Percentiles rank a stretch among this genome's conserved stretches.
These are phyloP conservation scores for Lactarius sp. DNA, from an alignment of 768 basidiomycete genomes.

Conservation along the genomic window DNA sequence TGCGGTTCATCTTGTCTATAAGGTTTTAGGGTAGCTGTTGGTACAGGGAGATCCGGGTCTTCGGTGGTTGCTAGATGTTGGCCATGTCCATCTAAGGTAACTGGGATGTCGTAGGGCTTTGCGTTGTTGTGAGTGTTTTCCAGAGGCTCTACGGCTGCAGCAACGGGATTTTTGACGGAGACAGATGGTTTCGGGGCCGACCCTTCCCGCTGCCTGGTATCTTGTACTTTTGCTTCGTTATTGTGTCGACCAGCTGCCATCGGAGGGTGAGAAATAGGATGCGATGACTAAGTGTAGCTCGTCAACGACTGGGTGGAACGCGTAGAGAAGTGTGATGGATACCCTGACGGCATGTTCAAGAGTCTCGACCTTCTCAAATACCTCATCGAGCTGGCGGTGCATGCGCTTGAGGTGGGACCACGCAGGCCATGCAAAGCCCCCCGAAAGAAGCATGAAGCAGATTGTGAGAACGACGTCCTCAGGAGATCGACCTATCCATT, in stretches of 20 bases:
- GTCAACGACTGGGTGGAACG: neutral
- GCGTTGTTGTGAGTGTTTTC: neutral
- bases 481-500: neutral
- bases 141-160: neutral
- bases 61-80: neutral
- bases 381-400: neutral
- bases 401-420: conserved; percentile 8
- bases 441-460: conserved; percentile 6
- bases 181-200: neutral
- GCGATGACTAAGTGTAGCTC: neutral
- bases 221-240: no score
- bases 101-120: neutral
- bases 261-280: neutral
- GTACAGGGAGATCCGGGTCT: no score
- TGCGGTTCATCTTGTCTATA: neutral
- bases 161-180: neutral
- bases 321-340: neutral
- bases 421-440: neutral
- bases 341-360: conserved; percentile 13
- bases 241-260: neutral
- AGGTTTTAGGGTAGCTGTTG: neutral
- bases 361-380: neutral
- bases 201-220: neutral
- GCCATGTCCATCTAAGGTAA: neutral
- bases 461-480: neutral